phyloP scores from a whole-genome alignment of 2,329 filamentous ascomycete genomes.

The Anisogramma anomala region DNA sequence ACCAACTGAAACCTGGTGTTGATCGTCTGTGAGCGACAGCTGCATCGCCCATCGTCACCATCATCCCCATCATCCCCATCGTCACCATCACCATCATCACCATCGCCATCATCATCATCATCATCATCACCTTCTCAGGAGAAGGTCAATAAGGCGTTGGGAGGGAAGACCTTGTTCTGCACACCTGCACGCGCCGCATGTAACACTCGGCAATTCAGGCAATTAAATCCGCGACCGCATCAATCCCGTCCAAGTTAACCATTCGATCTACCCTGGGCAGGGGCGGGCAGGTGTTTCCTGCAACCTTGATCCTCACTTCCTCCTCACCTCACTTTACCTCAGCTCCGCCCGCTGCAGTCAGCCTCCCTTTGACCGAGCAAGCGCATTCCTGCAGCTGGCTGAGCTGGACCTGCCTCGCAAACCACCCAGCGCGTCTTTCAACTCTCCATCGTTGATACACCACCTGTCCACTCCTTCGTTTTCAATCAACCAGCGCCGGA shows the following conservation, averaged over 20 bases:
- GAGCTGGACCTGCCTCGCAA: background rate
- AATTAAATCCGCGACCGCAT: background rate
- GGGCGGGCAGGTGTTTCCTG: no score
- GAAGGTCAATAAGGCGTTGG: no score
- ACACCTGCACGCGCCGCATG: background rate
- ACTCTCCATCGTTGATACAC: no score
- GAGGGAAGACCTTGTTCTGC: slow-evolving; percentile 2
- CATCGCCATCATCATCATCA: no score
- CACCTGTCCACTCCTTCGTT: background rate
- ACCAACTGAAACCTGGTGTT: no score
- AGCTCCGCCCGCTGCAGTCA: slow-evolving; percentile 3
- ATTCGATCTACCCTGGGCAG: background rate
- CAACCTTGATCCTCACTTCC: background rate
- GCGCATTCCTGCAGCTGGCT: slow-evolving; percentile 6
- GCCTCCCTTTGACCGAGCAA: slow-evolving; percentile 2
- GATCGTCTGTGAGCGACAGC: no score
- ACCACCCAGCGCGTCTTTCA: no score
- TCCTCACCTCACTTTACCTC: background rate
- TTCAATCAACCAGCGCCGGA: background rate
- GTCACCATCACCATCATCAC: no score
- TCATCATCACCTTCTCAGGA: no score
- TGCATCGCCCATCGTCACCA: no score
- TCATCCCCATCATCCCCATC: no score
- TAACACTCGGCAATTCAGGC: background rate
- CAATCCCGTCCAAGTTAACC: background rate